phyloP scores from a whole-genome alignment of 176 grass and related monocot genomes.

The Otatea glauca region DNA sequence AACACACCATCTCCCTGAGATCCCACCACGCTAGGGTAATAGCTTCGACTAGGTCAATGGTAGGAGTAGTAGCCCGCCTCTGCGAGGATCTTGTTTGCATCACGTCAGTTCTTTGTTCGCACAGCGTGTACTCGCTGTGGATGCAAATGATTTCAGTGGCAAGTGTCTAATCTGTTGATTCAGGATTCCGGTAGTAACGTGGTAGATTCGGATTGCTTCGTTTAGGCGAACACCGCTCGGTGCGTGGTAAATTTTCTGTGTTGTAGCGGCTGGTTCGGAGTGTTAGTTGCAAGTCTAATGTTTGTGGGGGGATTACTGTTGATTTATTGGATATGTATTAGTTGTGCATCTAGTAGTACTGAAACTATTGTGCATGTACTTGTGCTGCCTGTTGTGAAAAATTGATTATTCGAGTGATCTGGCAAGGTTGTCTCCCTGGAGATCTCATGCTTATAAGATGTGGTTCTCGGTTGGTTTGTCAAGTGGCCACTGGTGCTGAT shows the following conservation, averaged over 20 bases:
- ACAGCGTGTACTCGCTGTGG: neutral
- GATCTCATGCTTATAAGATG: neutral
- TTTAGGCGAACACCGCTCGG: neutral
- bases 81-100: neutral
- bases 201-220: neutral
- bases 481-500: neutral
- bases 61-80: neutral
- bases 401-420: neutral
- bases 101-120: neutral
- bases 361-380: too few species aligned
- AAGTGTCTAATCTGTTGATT: neutral
- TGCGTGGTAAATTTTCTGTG: neutral
- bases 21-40: neutral
- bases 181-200: neutral
- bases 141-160: neutral
- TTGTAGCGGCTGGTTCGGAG: neutral
- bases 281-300: neutral
- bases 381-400: too few species aligned
- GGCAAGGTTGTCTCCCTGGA: neutral
- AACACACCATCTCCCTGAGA: neutral
- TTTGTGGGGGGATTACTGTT: neutral
- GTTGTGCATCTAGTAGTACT: neutral
- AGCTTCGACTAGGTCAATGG: neutral
- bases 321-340: neutral
- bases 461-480: neutral